A percentile compares a stretch with the other conserved stretches of the same genome.
These are phyloP conservation scores for Citrus glauca DNA, from an alignment of 345 rosid species.

Conservation along the genomic window DNA sequence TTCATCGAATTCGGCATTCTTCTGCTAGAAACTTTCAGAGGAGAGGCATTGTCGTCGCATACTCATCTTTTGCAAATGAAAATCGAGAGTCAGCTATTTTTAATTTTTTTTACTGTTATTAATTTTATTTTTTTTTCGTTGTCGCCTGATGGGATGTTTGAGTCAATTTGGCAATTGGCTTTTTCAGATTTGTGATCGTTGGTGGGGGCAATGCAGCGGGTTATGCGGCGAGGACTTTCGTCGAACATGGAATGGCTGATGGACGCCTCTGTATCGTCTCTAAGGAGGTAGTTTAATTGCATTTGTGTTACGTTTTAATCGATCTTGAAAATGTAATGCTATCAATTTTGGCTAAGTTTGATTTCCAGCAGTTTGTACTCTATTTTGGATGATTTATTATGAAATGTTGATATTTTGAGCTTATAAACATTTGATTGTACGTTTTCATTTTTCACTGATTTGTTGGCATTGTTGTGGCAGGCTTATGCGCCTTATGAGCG, in stretches of 20 bases:
- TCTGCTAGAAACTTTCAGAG: slow-evolving; percentile 27
- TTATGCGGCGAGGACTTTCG: slow-evolving; percentile 88
- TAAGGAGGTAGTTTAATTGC: slow-evolving; percentile 56
- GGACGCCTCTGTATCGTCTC: slow-evolving; percentile 86
- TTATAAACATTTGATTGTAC: neutral
- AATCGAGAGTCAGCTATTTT: slow-evolving; percentile 65
- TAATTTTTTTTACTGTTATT: neutral
- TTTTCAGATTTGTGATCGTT: slow-evolving; percentile 65
- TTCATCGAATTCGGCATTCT: slow-evolving; percentile 32
- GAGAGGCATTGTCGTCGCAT: slow-evolving; percentile 54
- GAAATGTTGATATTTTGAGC: neutral
- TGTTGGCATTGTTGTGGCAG: slow-evolving; percentile 32
- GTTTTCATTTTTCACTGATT: neutral
- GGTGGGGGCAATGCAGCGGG: slow-evolving; percentile 99
- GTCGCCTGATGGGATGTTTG: neutral
- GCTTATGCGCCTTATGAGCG: slow-evolving; percentile 92
- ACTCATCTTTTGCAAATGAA: slow-evolving; percentile 63
- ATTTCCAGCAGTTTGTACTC: neutral
- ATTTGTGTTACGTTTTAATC: neutral
- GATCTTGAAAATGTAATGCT: neutral
- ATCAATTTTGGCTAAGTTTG: neutral
- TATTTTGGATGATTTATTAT: neutral
- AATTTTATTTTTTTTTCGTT: neutral
- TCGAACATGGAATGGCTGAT: slow-evolving; percentile 93
- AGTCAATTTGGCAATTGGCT: neutral